phyloP scores from a whole-genome alignment of 805 yeast genomes.

The Kodamaea fukazawae region DNA sequence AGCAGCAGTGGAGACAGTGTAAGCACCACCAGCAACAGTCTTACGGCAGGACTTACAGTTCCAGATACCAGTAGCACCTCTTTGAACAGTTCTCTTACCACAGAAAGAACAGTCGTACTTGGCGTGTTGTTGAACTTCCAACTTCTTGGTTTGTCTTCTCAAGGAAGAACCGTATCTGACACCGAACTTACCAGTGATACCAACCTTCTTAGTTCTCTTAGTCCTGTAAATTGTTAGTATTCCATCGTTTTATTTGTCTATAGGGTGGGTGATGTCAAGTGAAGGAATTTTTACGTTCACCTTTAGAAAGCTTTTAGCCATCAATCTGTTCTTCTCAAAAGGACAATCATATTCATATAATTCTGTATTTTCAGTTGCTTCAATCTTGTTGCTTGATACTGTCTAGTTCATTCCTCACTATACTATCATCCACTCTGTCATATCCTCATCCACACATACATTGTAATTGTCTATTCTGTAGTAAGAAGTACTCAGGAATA shows the following conservation, averaged over 20 bases:
- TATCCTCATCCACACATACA: conserved; percentile 12
- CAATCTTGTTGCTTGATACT: no score
- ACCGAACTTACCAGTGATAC: conserved; percentile 99
- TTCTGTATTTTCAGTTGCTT: no score
- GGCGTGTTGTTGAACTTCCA: conserved; percentile 98
- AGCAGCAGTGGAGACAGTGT: conserved; percentile 98
- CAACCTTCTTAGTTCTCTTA: conserved; percentile 99
- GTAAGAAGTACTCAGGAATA: conserved; percentile 10
- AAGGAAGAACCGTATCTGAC: conserved; percentile 99
- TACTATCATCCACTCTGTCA: not conserved
- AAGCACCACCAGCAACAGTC: conserved; percentile 99
- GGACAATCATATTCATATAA: no score
- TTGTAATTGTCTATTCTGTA: conserved; percentile 15
- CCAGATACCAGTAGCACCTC: conserved; percentile 99
- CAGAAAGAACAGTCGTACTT: conserved; percentile 99
- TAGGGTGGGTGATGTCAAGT: no score
- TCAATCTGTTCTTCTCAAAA: no score
- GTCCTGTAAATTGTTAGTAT: conserved; percentile 70
- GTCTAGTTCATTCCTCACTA: no score
- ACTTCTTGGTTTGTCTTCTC: conserved; percentile 99
- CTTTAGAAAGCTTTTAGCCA: no score
- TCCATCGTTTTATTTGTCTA: no score
- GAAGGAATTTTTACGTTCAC: no score
- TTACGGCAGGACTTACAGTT: conserved; percentile 89
- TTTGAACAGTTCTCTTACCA: conserved; percentile 97